Base-by-base conservation (phyloP, 2,329 filamentous ascomycete species). In the Echinosphaeria canescens region DNA sequence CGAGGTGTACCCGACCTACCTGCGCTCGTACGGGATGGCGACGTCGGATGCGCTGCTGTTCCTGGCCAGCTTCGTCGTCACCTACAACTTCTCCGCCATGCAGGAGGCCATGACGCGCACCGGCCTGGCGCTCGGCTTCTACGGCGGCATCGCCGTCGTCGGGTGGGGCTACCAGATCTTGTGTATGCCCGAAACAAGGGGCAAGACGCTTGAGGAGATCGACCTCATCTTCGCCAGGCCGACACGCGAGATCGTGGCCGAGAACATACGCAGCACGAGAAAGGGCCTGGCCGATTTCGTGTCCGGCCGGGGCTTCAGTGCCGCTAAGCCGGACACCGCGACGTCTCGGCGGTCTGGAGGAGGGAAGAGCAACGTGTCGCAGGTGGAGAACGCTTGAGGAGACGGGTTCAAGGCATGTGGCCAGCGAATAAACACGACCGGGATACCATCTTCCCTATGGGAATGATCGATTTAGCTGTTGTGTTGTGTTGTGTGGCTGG, bases 161-260 rank as follows among this genome's bases (percentile, higher is more conserved):
- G 74, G 71, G 10, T 75, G 70, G 61, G 51, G 75, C 36, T 79
- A 78, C 44, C 73, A 79, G 48, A 53, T 78, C 25, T 42, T 78
- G 26, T 79, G 78, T 48, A 79, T 79, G 74, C 72, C 70, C 0
- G 71, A 78, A 52, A 78, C 72, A 3, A 76, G 76, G 53, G 64
- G 71, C 42, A 61, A 59, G 46, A 56, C 49, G 3, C 58, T 79
- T 0, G 74, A 79, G 46, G 73, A 79, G 46, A 76, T 79, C 31
- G 72, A 79, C 32, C 49, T 65, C 20, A 51, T 78, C 13, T 76
- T 78, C 42, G 55, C 60, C 26, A 55, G 61, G 32, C 70, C 72
- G 0, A 78, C 72, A 0, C 49, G 51, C 23, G 59, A 71, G 24
- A 54, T 76, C 24, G 68, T 76, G 0, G 51, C 48, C 30, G 54